Evolutionary conservation across 2,329 filamentous ascomycete genomes (phyloP).

Genomic region (Leptodontidium sp.): DNA sequence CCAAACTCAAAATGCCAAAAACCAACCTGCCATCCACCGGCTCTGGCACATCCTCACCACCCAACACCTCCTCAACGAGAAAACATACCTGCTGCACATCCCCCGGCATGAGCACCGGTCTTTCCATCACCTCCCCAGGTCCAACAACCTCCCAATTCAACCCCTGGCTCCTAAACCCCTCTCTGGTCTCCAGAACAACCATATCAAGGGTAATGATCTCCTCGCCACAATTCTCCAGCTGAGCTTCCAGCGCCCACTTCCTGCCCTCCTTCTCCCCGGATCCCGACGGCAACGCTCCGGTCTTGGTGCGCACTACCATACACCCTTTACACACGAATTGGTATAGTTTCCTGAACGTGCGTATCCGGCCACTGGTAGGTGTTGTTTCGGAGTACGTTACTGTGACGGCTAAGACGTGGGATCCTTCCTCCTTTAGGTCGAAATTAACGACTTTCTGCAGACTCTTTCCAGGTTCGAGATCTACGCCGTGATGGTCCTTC

Average conservation of each 20-base stretch:
- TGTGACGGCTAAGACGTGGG: conserved; percentile 91
- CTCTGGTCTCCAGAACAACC: conserved; percentile 62
- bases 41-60: conserved; percentile 48
- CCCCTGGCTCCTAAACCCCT: conserved; percentile 59
- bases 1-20: conserved; percentile 84
- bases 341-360: conserved; percentile 94
- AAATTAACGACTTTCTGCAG: conserved; percentile 85
- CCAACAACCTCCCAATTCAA: conserved; percentile 63
- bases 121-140: conserved; percentile 54
- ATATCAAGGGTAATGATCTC: conserved; percentile 80
- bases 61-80: conserved; percentile 55
- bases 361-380: conserved; percentile 72
- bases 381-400: conserved; percentile 92
- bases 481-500: conserved; percentile 46
- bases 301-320: conserved; percentile 89
- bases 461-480: conserved; percentile 70
- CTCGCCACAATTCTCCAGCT: conserved; percentile 94
- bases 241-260: conserved; percentile 85
- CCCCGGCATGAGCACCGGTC: conserved; percentile 66
- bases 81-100: conserved; percentile 74
- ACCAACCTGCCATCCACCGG: conserved; percentile 66
- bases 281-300: conserved; percentile 61
- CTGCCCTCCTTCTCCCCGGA: conserved; percentile 35
- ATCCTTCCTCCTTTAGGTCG: conserved; percentile 92
- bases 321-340: conserved; percentile 94